These are phyloP conservation scores for Ogataea ganodermae DNA, from an alignment of 805 yeast species.

Conservation along the genomic window DNA sequence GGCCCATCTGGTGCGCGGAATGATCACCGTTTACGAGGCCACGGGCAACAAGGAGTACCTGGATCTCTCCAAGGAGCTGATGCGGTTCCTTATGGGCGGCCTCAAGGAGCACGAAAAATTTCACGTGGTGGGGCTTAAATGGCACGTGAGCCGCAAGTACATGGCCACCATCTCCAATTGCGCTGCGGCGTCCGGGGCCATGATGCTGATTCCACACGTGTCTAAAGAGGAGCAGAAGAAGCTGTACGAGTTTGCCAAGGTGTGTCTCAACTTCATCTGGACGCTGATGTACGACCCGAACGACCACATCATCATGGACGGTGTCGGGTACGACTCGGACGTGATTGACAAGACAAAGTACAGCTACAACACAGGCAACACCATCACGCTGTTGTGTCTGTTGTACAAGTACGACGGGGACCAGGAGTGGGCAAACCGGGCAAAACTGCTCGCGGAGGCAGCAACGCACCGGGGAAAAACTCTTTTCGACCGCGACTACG, in stretches of 20 bases:
- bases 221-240: constrained; percentile 37
- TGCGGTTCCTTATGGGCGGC: constrained; percentile 68
- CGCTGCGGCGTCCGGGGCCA: constrained; percentile 62
- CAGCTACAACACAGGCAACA: constrained; percentile 70
- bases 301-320: constrained; percentile 63
- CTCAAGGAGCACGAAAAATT: constrained; percentile 52
- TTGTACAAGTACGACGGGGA: constrained; percentile 53
- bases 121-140: constrained; percentile 58
- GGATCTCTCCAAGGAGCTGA: constrained; percentile 59
- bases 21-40: constrained; percentile 67
- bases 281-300: constrained; percentile 50
- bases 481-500: constrained; percentile 64
- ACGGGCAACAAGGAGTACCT: constrained; percentile 56
- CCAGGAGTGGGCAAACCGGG: constrained; percentile 49
- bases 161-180: constrained; percentile 69
- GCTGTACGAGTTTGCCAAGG: constrained; percentile 58
- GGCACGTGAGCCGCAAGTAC: constrained; percentile 64
- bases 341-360: constrained; percentile 57
- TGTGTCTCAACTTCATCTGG: constrained; percentile 60
- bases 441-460: constrained; percentile 55
- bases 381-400: constrained; percentile 54
- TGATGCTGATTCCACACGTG: constrained; percentile 55
- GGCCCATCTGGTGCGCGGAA: constrained; percentile 71
- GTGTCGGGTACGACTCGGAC: constrained; percentile 50
- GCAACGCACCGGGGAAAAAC: constrained; percentile 57